These are phyloP conservation scores for Pseudotsuga menziesii DNA, from an alignment of 75 land plant species.

Conservation along the genomic window DNA sequence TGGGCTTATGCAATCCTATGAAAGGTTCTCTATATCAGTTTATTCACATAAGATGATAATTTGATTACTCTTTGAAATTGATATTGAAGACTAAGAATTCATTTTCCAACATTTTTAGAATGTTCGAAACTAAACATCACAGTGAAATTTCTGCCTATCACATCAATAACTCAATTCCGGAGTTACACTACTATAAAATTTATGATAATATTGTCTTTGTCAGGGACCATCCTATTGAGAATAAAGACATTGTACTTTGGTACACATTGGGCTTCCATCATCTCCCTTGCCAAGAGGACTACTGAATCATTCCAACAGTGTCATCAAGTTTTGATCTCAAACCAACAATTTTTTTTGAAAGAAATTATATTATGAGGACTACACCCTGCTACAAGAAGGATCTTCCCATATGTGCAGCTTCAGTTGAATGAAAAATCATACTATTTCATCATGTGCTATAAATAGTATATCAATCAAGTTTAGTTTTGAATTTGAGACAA, in stretches of 20 bases:
- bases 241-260: constrained; percentile 76
- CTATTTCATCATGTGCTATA: too few species aligned
- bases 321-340: constrained; percentile 69
- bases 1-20: not conserved
- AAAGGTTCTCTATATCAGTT: not conserved
- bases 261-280: constrained; percentile 82
- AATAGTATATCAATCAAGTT: too few species aligned
- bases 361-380: constrained; percentile 60
- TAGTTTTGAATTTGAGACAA: too few species aligned
- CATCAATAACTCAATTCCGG: not conserved
- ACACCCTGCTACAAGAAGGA: constrained; percentile 48
- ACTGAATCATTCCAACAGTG: constrained; percentile 73
- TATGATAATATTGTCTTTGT: not conserved
- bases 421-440: too few species aligned
- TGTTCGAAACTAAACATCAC: not conserved
- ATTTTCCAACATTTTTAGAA: not conserved
- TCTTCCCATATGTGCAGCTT: constrained; percentile 43
- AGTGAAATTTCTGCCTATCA: not conserved
- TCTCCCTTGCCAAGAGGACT: constrained; percentile 82
- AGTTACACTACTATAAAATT: not conserved
- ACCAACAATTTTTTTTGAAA: constrained; percentile 80
- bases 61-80: not conserved
- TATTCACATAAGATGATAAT: not conserved
- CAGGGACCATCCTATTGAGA: constrained; percentile 79
- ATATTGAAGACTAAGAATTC: not conserved